Percentiles rank a stretch among this genome's conserved stretches.
Conservation (phyloP, 2,329 filamentous ascomycete genomes). For the Pseudogymnoascus sp. region DNA sequence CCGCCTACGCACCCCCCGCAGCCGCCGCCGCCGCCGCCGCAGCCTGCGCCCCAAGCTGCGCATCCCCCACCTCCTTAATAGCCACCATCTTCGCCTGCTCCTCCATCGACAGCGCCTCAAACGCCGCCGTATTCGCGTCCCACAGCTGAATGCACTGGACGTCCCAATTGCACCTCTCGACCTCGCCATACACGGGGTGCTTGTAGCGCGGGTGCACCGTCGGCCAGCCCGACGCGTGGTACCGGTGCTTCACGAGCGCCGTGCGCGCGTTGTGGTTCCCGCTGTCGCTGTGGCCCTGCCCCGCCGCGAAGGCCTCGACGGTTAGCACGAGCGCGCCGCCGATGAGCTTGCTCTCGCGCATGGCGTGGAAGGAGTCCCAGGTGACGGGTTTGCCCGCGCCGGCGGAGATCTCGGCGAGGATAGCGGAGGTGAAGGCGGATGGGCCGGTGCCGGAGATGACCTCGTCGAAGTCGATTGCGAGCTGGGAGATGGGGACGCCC, state of each 20-base stretch:
- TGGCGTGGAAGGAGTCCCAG: slow-evolving; percentile 58
- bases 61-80: slow-evolving; percentile 12
- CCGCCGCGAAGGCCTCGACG: slow-evolving; percentile 64
- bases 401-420: slow-evolving; percentile 54
- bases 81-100: slow-evolving; percentile 43
- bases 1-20: no score
- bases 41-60: neutral
- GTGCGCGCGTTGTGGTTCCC: slow-evolving; percentile 58
- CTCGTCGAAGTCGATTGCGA: slow-evolving; percentile 62
- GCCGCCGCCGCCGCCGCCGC: neutral
- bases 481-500: slow-evolving; percentile 47
- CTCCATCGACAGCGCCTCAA: slow-evolving; percentile 47
- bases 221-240: slow-evolving; percentile 67
- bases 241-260: slow-evolving; percentile 65
- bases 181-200: slow-evolving; percentile 61
- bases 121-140: slow-evolving; percentile 56
- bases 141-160: slow-evolving; percentile 54
- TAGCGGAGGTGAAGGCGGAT: slow-evolving; percentile 58
- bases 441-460: slow-evolving; percentile 66
- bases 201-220: slow-evolving; percentile 55
- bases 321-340: slow-evolving; percentile 57
- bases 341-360: slow-evolving; percentile 57
- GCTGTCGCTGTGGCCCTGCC: slow-evolving; percentile 64
- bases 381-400: slow-evolving; percentile 38
- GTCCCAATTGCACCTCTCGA: slow-evolving; percentile 64